A percentile compares a stretch with the other conserved stretches of the same genome.
phyloP scores from a whole-genome alignment of 75 land plant genomes.

The Sequoiadendron giganteum region DNA sequence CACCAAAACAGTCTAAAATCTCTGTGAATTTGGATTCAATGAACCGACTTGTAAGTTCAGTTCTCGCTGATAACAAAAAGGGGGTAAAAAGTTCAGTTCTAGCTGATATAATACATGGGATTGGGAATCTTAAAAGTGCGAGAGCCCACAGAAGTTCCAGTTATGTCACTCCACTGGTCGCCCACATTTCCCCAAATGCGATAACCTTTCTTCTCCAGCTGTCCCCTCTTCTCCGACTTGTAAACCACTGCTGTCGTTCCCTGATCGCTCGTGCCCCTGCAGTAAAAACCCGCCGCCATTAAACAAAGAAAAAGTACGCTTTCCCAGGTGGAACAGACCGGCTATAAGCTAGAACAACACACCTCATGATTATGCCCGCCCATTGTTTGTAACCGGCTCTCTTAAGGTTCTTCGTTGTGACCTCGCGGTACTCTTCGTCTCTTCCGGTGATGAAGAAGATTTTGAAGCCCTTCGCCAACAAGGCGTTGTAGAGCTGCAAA shows the following conservation, averaged over 20 bases:
- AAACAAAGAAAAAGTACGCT: neutral
- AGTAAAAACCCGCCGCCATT: too few species aligned
- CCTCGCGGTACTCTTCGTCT: slow-evolving; percentile 44
- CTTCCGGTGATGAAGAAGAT: slow-evolving; percentile 74
- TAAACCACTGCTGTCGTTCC: too few species aligned
- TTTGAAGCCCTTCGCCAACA: slow-evolving; percentile 45
- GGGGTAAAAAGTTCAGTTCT: neutral
- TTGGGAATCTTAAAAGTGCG: slow-evolving; percentile 45
- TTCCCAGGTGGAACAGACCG: neutral
- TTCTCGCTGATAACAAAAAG: slow-evolving; percentile 1
- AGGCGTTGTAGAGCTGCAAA: slow-evolving; percentile 46
- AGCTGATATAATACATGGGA: slow-evolving; percentile 38
- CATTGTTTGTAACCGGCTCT: slow-evolving; percentile 53
- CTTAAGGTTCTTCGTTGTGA: slow-evolving; percentile 11
- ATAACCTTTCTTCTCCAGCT: slow-evolving; percentile 23
- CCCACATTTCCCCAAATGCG: slow-evolving; percentile 30
- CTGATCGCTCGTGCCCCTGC: too few species aligned
- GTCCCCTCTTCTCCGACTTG: too few species aligned
- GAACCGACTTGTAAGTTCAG: too few species aligned
- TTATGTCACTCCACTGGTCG: slow-evolving; percentile 46
- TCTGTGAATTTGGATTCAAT: too few species aligned
- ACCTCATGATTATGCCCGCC: slow-evolving; percentile 70
- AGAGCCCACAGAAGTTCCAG: slow-evolving; percentile 15
- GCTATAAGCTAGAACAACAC: neutral
- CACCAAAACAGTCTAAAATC: too few species aligned